phyloP scores from a whole-genome alignment of 1,139 yeast species.

The Yamadazyma diddensiae region DNA sequence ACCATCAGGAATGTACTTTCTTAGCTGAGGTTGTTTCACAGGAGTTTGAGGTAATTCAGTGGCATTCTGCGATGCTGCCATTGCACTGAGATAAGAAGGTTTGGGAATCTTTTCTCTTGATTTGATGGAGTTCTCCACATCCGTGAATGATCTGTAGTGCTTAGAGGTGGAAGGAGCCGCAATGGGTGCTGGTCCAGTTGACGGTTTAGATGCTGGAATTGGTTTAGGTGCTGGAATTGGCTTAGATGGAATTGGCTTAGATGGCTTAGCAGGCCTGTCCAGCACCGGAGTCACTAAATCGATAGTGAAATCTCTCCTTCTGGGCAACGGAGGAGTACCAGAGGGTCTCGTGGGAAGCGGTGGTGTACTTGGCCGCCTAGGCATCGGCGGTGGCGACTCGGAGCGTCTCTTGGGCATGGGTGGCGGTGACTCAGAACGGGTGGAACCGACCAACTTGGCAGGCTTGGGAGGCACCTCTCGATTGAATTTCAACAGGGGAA shows the following conservation, averaged over 20 bases:
- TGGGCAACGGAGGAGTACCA: slow-evolving; percentile 6
- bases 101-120: slow-evolving; percentile 9
- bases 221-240: neutral
- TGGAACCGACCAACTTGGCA: no score
- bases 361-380: slow-evolving; percentile 7
- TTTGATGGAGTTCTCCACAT: slow-evolving; percentile 12
- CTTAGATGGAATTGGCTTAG: neutral
- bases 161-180: neutral
- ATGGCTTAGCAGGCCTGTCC: neutral
- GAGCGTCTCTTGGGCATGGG: no score
- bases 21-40: neutral
- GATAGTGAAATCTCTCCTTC: slow-evolving; percentile 5
- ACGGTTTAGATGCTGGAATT: neutral
- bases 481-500: slow-evolving; percentile 10
- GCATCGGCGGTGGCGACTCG: no score
- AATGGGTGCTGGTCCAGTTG: neutral
- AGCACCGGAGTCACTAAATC: slow-evolving; percentile 8
- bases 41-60: slow-evolving; percentile 5
- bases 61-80: slow-evolving; percentile 13
- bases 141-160: slow-evolving; percentile 11
- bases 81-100: slow-evolving; percentile 12
- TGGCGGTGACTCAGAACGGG: no score
- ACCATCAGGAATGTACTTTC: slow-evolving; percentile 1
- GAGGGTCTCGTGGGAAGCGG: slow-evolving; percentile 4
- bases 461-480: slow-evolving; percentile 9